Evolutionary conservation across 208 protist genomes (phyloP), one percentile per base, ranked within the genome.

Genomic region (Trypanosoma cruzi): DNA sequence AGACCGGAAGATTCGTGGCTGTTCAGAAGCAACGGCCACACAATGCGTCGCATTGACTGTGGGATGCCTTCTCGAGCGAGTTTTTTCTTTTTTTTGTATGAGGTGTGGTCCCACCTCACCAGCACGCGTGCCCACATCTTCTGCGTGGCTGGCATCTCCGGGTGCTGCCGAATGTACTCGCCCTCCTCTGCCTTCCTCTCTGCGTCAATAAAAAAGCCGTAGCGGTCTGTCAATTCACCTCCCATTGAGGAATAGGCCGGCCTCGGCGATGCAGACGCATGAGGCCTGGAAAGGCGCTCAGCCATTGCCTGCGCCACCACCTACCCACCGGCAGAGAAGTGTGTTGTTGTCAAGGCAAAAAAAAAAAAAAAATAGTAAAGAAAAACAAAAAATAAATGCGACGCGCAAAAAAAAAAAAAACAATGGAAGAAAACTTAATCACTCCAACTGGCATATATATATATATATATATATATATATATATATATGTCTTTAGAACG

Each of bases 51-150:
- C 28, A 79, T 60, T 2, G 75, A 64, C 18, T 88, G 80, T 11
- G 93, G 90, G 13, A 96, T 82, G 28, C 93, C 93, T 11, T 75
- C 58, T n/a, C 93, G 86, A 62, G 85, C 92, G 28, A 84, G 66
- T 31, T 69, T 73, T 65, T 95, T 97, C 49, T 83, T 69, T 16
- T 40, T 73, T 22, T 13, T 55, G 6, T 62, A 34, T 20, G 60
- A 46, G 4, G 63, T 71, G 8, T 11, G 57, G n/a, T 68, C 54
- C 88, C 86, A 94, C 37, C 74, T 20, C 34, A 16, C 13, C 0
- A 87, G n/a, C 24, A 85, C 58, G 13, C 57, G 44, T 11, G 66
- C n/a, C 86, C 85, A 92, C 42, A 37, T 62, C 1, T 40, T 22
- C 46, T 54, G 63, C 18, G 14, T 44, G 2, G 7, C 29, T n/a